Conservation (phyloP, 768 basidiomycete genomes). For the Kockovaella imperatae region DNA sequence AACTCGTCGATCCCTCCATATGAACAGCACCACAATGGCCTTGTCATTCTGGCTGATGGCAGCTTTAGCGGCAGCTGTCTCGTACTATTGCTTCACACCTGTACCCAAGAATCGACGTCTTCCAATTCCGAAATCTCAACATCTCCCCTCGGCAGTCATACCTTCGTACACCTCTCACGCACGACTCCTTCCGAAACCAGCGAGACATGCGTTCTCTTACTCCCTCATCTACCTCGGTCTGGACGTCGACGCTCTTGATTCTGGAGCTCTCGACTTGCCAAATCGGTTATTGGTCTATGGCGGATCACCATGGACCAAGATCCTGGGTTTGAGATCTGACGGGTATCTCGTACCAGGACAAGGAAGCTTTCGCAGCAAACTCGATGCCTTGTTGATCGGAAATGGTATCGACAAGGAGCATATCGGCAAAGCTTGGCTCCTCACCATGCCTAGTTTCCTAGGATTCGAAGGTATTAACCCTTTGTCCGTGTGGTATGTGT, state of each 20-base stretch:
- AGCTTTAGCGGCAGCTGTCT: too few species aligned
- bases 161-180: constrained; percentile 20
- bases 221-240: constrained; percentile 54
- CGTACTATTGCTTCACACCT: too few species aligned
- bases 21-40: too few species aligned
- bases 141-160: constrained; percentile 13
- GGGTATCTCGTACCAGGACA: constrained; percentile 48
- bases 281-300: constrained; percentile 55
- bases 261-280: constrained; percentile 48
- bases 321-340: constrained; percentile 50
- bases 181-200: constrained; percentile 12
- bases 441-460: constrained; percentile 64
- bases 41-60: too few species aligned
- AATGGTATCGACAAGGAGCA: constrained; percentile 2
- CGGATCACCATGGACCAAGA: constrained; percentile 45
- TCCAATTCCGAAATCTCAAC: too few species aligned
- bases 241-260: constrained; percentile 55
- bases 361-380: constrained; percentile 12
- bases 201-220: constrained; percentile 44
- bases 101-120: too few species aligned
- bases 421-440: constrained; percentile 58
- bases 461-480: constrained; percentile 68
- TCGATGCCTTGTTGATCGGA: constrained; percentile 7
- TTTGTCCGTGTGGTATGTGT: constrained; percentile 61
- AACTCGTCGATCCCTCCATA: too few species aligned